A percentile compares a stretch with the other conserved stretches of the same genome.
Evolutionary conservation across 2,329 filamentous ascomycete genomes (phyloP).

Genomic region (Beauveria caledonica): DNA sequence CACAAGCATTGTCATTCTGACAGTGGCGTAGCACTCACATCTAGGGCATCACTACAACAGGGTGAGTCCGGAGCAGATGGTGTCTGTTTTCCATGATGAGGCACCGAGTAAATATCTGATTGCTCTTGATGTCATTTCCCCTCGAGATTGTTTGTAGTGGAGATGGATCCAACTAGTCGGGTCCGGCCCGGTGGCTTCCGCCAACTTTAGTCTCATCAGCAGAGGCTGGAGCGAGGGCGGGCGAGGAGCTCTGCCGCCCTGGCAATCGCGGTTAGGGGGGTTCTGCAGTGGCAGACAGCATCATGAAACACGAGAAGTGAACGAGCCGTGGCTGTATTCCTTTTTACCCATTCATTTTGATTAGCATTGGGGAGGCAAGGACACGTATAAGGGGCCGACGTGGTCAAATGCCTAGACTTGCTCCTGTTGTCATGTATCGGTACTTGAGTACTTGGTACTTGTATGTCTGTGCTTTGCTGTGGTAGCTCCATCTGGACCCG

Average conservation of each 20-base stretch:
- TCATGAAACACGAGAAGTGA: background rate
- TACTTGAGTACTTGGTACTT: background rate
- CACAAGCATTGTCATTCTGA: background rate
- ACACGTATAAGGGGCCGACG: background rate
- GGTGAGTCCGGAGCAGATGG: background rate
- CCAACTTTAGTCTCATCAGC: background rate
- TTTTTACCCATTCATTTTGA: background rate
- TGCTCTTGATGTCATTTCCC: conserved; percentile 8
- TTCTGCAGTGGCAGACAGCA: background rate
- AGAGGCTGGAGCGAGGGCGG: background rate
- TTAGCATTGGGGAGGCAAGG: background rate
- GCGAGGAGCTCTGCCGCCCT: background rate
- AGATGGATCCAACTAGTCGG: conserved; percentile 7
- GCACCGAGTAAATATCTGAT: background rate
- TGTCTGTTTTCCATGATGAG: background rate
- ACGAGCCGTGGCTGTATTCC: background rate
- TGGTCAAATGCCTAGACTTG: background rate
- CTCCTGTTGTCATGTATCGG: background rate
- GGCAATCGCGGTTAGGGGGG: background rate
- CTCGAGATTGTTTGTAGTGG: conserved; percentile 8
- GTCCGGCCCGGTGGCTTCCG: conserved; percentile 10
- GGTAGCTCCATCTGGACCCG: conserved; percentile 8
- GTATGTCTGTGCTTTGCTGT: background rate
- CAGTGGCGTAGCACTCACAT: background rate
- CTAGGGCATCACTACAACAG: background rate